Evolutionary conservation across 2,329 filamentous ascomycete genomes (phyloP).

Genomic region (Penicillium sp.): DNA sequence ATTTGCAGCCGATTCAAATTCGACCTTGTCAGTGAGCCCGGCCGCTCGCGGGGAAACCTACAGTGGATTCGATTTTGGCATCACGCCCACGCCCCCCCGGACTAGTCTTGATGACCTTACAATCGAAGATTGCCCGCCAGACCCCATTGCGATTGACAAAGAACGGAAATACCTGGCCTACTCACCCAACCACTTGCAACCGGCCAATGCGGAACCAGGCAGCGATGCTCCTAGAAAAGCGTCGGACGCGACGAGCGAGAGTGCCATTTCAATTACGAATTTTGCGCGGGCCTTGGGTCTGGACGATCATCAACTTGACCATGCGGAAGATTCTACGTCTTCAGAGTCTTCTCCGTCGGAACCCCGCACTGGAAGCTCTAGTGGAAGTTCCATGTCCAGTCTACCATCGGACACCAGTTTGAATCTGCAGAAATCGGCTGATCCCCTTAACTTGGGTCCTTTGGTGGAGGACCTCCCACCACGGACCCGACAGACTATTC

Average conservation of each 20-base stretch:
- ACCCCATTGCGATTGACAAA: conserved; percentile 18
- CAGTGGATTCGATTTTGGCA: conserved; percentile 38
- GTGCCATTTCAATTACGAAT: conserved; percentile 42
- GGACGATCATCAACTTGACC: conserved; percentile 67
- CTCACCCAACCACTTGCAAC: conserved; percentile 27
- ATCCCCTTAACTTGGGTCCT: conserved; percentile 52
- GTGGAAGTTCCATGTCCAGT: conserved; percentile 65
- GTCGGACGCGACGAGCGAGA: conserved; percentile 37
- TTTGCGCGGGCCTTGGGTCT: conserved; percentile 46
- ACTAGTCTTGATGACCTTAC: conserved; percentile 29
- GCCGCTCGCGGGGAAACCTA: conserved; percentile 30
- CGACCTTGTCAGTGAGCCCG: conserved; percentile 31
- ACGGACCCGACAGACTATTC: conserved; percentile 23
- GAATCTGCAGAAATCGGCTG: conserved; percentile 36
- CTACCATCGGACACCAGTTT: conserved; percentile 51
- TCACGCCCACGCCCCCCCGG: conserved; percentile 17
- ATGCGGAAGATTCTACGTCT: conserved; percentile 67
- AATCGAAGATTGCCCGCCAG: conserved; percentile 23
- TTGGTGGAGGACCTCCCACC: conserved; percentile 61
- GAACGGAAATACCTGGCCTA: conserved; percentile 28
- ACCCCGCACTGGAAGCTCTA: conserved; percentile 64
- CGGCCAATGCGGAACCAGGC: conserved; percentile 21
- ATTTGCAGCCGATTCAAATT: conserved; percentile 31
- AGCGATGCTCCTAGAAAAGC: conserved; percentile 27
- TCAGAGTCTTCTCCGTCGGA: conserved; percentile 64